Conservation (phyloP, 768 basidiomycete species). For the Boletus tomentosulus region DNA sequence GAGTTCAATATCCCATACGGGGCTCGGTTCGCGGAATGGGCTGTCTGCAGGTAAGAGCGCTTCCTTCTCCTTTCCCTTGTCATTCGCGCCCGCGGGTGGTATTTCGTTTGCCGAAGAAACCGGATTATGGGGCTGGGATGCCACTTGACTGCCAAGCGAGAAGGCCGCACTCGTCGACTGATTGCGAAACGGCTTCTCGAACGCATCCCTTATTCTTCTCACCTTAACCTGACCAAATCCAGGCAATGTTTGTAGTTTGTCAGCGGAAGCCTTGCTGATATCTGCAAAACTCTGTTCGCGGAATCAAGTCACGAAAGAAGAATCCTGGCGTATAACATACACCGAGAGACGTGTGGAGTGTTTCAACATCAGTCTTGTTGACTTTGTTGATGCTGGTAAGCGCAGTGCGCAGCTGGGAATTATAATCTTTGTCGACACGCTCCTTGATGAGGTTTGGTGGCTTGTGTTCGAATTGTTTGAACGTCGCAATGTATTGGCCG, state of each 20-base stretch:
- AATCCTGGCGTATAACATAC: conserved; percentile 44
- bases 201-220: conserved; percentile 83
- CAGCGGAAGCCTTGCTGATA: conserved; percentile 68
- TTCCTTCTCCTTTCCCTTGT: conserved; percentile 23
- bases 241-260: conserved; percentile 77
- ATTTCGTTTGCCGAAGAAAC: neutral
- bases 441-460: conserved; percentile 94
- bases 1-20: conserved; percentile 72
- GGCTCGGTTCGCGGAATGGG: conserved; percentile 46
- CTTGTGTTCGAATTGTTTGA: conserved; percentile 93
- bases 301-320: conserved; percentile 1
- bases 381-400: conserved; percentile 90
- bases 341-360: conserved; percentile 85
- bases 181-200: conserved; percentile 83
- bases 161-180: conserved; percentile 49
- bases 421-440: conserved; percentile 85
- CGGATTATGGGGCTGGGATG: neutral
- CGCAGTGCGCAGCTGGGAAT: conserved; percentile 72
- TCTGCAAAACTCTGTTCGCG: conserved; percentile 73
- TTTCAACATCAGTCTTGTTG: conserved; percentile 97
- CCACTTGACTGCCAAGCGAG: conserved; percentile 27
- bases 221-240: conserved; percentile 96
- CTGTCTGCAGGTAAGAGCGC: neutral
- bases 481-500: conserved; percentile 83
- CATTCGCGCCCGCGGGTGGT: neutral